A percentile compares a stretch with the other conserved stretches of the same genome.
Conservation (phyloP, 2,329 filamentous ascomycete species). For the Truncatella angustata region DNA sequence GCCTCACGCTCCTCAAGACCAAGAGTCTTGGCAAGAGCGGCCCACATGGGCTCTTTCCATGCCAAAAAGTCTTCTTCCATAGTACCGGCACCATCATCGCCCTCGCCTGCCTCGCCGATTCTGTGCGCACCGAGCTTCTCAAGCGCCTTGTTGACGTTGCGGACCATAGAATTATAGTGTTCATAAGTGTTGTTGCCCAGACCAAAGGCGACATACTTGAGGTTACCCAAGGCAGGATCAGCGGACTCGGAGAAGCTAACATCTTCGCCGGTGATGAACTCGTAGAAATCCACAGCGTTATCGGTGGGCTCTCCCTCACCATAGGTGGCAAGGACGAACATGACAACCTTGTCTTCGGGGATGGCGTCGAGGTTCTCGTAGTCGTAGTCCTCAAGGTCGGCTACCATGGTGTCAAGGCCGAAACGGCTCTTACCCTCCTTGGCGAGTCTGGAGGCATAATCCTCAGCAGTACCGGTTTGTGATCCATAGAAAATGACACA, state of each 20-base stretch:
- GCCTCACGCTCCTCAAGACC: constrained; percentile 91
- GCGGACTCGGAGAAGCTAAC: constrained; percentile 73
- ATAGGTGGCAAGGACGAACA: constrained; percentile 96
- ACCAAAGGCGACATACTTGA: constrained; percentile 94
- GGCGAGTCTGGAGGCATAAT: constrained; percentile 92
- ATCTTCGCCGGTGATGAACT: constrained; percentile 85
- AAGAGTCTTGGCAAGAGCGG: constrained; percentile 78
- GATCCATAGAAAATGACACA: constrained; percentile 98
- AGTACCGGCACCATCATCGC: constrained; percentile 94
- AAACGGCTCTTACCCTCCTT: constrained; percentile 98
- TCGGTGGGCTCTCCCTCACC: constrained; percentile 98
- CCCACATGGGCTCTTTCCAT: constrained; percentile 99
- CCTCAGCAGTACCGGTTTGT: constrained; percentile 96
- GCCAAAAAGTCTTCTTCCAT: constrained; percentile 99
- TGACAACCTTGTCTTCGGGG: constrained; percentile 84
- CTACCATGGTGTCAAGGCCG: constrained; percentile 96
- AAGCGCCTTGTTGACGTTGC: constrained; percentile 80
- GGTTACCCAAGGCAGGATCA: constrained; percentile 72
- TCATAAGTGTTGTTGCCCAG: constrained; percentile 99
- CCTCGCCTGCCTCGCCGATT: constrained; percentile 87
- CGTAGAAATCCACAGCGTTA: constrained; percentile 98
- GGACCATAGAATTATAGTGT: constrained; percentile 98
- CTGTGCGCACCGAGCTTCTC: constrained; percentile 78
- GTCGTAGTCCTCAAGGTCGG: constrained; percentile 96
- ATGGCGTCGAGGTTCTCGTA: constrained; percentile 88